Percentiles rank a stretch among this genome's conserved stretches.
Evolutionary conservation across 768 basidiomycete genomes (phyloP).

Genomic region (Hericium erinaceus): DNA sequence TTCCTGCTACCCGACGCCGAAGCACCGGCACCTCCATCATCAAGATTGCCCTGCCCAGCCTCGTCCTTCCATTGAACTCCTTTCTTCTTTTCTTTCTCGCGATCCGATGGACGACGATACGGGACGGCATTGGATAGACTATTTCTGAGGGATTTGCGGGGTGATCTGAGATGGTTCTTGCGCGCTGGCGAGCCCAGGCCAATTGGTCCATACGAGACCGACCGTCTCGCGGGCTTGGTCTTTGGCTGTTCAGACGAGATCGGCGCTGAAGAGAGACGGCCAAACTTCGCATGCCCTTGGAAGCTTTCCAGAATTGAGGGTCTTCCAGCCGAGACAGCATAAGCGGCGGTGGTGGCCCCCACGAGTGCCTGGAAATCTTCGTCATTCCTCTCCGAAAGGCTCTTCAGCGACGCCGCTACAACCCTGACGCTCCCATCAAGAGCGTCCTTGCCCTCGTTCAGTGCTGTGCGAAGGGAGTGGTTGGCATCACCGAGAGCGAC

Average conservation of each 20-base stretch:
- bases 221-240: conserved; percentile 31
- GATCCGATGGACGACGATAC: conserved; percentile 56
- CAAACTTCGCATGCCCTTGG: conserved; percentile 37
- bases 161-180: conserved; percentile 25
- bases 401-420: conserved; percentile 42
- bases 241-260: conserved; percentile 23
- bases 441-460: conserved; percentile 29
- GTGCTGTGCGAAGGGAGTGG: conserved; percentile 31
- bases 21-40: conserved; percentile 40
- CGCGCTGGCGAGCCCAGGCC: conserved; percentile 34
- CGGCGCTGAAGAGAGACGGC: conserved; percentile 43
- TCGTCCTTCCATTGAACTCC: conserved; percentile 85
- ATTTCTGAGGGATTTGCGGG: conserved; percentile 20
- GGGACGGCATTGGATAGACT: conserved; percentile 41
- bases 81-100: conserved; percentile 56
- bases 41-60: conserved; percentile 72
- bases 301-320: conserved; percentile 35
- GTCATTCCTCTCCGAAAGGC: conserved; percentile 59
- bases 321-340: conserved; percentile 30
- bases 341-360: conserved; percentile 57
- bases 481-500: conserved; percentile 57
- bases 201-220: conserved; percentile 33
- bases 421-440: conserved; percentile 31
- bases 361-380: conserved; percentile 57
- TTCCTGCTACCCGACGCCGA: conserved; percentile 15